Percentiles rank a stretch among this genome's conserved stretches.
phyloP scores from a whole-genome alignment of 257 asterid species.

The Jaltomata sinuosa region DNA sequence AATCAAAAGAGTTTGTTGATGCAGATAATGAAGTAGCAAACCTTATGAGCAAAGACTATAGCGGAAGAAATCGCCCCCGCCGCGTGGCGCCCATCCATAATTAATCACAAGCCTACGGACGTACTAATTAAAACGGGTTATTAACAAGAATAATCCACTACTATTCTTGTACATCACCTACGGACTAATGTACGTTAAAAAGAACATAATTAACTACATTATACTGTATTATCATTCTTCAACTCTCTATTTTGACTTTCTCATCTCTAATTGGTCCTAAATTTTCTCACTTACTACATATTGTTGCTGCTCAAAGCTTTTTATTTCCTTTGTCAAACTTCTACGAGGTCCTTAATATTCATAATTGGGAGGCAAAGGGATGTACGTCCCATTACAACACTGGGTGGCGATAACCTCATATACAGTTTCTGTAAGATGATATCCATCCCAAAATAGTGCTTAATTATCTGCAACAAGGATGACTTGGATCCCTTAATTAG shows the following conservation, averaged over 20 bases:
- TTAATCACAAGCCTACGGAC: conserved; percentile 27
- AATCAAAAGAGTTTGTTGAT: conserved; percentile 20
- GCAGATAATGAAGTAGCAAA: conserved; percentile 39
- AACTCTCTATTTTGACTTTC: background rate
- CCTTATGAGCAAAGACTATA: conserved; percentile 46
- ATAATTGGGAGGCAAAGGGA: conserved; percentile 48
- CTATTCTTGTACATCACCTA: no score
- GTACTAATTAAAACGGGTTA: conserved; percentile 1
- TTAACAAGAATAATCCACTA: no score
- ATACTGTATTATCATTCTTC: background rate
- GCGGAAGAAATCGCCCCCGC: conserved; percentile 10
- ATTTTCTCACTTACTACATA: no score
- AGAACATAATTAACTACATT: no score
- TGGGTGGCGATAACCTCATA: conserved; percentile 4
- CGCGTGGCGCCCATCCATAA: conserved; percentile 68
- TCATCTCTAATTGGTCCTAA: background rate
- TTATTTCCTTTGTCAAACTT: no score
- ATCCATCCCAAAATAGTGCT: conserved; percentile 61
- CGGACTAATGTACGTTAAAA: no score
- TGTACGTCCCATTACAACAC: background rate
- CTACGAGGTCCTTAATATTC: conserved; percentile 16
- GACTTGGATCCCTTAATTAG: conserved; percentile 29
- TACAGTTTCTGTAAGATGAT: conserved; percentile 53
- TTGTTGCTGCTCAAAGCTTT: background rate
- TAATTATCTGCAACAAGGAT: conserved; percentile 35